These are phyloP conservation scores for Pseudonitzschia multiseries DNA, from an alignment of 108 stramenopile genomes.

Conservation along the genomic window DNA sequence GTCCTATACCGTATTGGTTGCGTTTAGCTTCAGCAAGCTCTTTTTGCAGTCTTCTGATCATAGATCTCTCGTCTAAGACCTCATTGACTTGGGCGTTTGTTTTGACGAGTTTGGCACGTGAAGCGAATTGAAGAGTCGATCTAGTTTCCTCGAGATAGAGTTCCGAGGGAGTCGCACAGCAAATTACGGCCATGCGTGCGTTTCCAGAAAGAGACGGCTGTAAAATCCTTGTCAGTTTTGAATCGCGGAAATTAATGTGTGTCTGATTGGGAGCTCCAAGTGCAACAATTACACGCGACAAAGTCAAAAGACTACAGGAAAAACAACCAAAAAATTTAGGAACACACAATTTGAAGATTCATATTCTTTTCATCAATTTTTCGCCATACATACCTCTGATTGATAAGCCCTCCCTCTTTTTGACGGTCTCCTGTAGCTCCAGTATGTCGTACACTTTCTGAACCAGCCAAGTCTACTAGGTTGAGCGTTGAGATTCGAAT, in stretches of 20 bases:
- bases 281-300: conserved; percentile 97
- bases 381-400: conserved; percentile 58
- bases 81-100: conserved; percentile 99
- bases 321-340: neutral
- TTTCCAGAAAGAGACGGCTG: conserved; percentile 94
- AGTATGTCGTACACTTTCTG: conserved; percentile 91
- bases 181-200: conserved; percentile 79
- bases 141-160: conserved; percentile 98
- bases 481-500: conserved; percentile 83
- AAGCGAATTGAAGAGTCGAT: conserved; percentile 97
- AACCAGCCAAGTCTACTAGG: conserved; percentile 90
- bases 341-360: neutral
- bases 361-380: neutral
- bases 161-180: conserved; percentile 96
- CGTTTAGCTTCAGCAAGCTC: conserved; percentile 92
- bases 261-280: conserved; percentile 92
- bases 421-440: conserved; percentile 94
- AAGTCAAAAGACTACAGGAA: conserved; percentile 88
- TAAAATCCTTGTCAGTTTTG: conserved; percentile 97
- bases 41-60: conserved; percentile 84
- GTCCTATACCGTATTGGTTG: conserved; percentile 59
- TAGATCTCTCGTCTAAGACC: conserved; percentile 68
- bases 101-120: conserved; percentile 99
- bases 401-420: conserved; percentile 99
- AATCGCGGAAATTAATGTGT: conserved; percentile 98